Percentiles rank a stretch among this genome's conserved stretches.
These are phyloP conservation scores for Botrytis squamosa DNA, from an alignment of 2,329 filamentous ascomycete genomes.

Conservation along the genomic window DNA sequence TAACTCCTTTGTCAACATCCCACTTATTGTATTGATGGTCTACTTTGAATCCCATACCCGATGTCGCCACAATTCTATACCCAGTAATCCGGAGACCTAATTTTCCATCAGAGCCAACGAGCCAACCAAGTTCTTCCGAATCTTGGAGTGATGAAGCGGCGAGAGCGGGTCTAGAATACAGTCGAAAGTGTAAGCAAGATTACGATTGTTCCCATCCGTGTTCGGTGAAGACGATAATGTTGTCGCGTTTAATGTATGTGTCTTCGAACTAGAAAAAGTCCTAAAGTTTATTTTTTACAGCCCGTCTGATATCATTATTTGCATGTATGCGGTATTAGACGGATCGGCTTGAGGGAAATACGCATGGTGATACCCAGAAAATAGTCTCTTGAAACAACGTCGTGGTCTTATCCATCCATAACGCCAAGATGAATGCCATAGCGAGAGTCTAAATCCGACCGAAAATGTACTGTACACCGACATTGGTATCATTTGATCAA, in stretches of 20 bases:
- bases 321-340: not conserved
- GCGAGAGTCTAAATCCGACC: constrained; percentile 1
- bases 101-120: not conserved
- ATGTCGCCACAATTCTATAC: constrained; percentile 1
- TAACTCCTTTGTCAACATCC: not conserved
- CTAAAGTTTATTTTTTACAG: not conserved
- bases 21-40: not conserved
- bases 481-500: not conserved
- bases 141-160: not conserved
- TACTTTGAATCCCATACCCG: constrained; percentile 1
- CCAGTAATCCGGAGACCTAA: not conserved
- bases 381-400: not conserved
- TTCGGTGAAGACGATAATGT: constrained; percentile 9
- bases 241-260: not conserved
- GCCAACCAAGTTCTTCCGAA: constrained; percentile 3
- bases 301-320: not conserved
- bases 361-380: not conserved
- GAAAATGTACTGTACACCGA: not conserved
- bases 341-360: not conserved
- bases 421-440: not conserved
- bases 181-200: constrained; percentile 14
- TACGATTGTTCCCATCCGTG: not conserved
- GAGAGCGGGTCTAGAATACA: constrained; percentile 15
- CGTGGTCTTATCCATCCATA: not conserved
- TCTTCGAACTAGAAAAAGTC: not conserved